These are phyloP conservation scores for Fusarium sp. DNA, from an alignment of 2,329 filamentous ascomycete species.

Conservation along the genomic window DNA sequence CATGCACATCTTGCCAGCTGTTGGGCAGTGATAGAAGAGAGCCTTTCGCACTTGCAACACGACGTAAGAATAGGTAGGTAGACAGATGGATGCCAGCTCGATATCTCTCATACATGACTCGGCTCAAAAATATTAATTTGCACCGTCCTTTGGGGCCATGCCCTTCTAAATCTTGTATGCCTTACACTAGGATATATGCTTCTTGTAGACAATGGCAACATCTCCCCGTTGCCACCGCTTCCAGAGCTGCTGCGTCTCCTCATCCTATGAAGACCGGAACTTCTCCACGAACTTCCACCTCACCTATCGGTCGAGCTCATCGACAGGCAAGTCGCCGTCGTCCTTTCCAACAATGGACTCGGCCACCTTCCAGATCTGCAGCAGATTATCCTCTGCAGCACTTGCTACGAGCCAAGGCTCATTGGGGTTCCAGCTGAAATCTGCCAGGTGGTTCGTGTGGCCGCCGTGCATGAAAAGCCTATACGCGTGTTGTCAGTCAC, in stretches of 20 bases:
- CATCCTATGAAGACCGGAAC: slow-evolving; percentile 52
- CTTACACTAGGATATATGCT: slow-evolving; percentile 40
- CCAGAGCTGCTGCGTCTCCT: slow-evolving; percentile 47
- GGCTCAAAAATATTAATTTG: slow-evolving; percentile 8
- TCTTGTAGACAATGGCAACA: slow-evolving; percentile 30
- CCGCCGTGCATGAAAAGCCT: slow-evolving; percentile 99
- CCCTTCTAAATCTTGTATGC: slow-evolving; percentile 14
- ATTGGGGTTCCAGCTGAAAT: slow-evolving; percentile 98
- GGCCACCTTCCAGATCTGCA: slow-evolving; percentile 94
- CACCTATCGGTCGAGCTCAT: slow-evolving; percentile 79
- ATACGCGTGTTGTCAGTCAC: slow-evolving; percentile 48
- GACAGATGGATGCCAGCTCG: too few species aligned
- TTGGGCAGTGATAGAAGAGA: not conserved
- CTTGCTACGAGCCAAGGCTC: slow-evolving; percentile 97
- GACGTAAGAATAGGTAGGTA: not conserved
- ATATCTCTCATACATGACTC: not conserved
- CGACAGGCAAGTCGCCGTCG: slow-evolving; percentile 80
- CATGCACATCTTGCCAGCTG: slow-evolving; percentile 11
- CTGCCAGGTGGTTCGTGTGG: slow-evolving; percentile 95
- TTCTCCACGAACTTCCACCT: slow-evolving; percentile 55
- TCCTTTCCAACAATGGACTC: slow-evolving; percentile 87
- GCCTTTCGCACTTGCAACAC: slow-evolving; percentile 5
- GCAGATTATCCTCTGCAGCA: slow-evolving; percentile 95
- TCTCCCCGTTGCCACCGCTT: slow-evolving; percentile 36
- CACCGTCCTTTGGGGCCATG: slow-evolving; percentile 4